Conservation (phyloP, 306 rosid species). For the Vigna hirtella region DNA sequence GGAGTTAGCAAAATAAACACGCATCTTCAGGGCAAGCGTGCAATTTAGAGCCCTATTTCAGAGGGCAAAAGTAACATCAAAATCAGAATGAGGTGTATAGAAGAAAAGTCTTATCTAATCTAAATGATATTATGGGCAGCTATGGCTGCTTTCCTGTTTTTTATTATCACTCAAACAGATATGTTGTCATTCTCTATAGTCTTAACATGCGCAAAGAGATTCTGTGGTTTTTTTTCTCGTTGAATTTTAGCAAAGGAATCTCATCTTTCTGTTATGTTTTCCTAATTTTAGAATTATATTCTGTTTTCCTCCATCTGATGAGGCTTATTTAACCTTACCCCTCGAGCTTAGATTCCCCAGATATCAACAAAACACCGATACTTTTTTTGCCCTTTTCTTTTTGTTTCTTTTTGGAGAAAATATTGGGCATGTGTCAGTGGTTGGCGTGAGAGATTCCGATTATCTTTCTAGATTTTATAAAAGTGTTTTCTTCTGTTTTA, state of each 20-base stretch:
- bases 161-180: background rate
- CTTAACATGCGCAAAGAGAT: background rate
- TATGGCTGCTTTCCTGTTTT: background rate
- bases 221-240: conserved; percentile 10
- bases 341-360: background rate
- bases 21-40: background rate
- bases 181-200: background rate
- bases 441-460: conserved; percentile 41
- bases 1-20: background rate
- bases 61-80: background rate
- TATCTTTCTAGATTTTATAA: conserved; percentile 16
- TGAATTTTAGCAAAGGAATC: conserved; percentile 43
- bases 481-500: conserved; percentile 22
- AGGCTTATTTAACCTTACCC: background rate
- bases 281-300: conserved; percentile 30
- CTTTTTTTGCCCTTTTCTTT: background rate
- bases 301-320: conserved; percentile 14
- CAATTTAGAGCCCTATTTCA: background rate
- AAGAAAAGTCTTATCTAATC: background rate
- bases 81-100: background rate
- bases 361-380: conserved; percentile 42
- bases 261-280: conserved; percentile 30
- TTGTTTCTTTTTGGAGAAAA: conserved; percentile 1
- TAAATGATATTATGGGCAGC: background rate
- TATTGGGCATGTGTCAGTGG: conserved; percentile 46